phyloP scores from a whole-genome alignment of 345 rosid genomes.

The Crucihimalaya himalaica region DNA sequence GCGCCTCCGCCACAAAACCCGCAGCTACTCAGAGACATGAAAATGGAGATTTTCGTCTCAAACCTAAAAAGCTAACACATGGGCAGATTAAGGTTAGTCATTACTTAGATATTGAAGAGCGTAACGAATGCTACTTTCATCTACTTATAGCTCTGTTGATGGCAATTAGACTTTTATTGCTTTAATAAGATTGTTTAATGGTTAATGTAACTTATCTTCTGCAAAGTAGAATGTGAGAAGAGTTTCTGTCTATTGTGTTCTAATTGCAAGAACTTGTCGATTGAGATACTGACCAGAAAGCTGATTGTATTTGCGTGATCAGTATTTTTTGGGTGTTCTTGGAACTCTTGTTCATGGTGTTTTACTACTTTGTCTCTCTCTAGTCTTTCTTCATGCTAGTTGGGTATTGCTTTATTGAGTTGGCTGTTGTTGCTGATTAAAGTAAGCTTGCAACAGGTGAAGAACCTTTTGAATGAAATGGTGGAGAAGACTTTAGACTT shows the following conservation, averaged over 20 bases:
- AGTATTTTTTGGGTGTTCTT: neutral
- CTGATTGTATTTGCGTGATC: neutral
- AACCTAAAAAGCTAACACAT: conserved; percentile 68
- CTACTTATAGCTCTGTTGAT: neutral
- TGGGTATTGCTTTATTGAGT: neutral
- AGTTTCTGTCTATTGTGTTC: neutral
- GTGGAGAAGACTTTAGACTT: conserved; percentile 61
- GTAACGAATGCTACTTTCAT: neutral
- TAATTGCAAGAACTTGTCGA: neutral
- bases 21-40: conserved; percentile 25
- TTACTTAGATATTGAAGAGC: neutral
- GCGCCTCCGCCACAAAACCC: conserved; percentile 33
- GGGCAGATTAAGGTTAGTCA: conserved; percentile 68
- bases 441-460: conserved; percentile 54
- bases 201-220: neutral
- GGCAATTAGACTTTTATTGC: neutral
- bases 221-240: neutral
- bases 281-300: neutral
- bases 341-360: neutral
- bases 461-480: conserved; percentile 70
- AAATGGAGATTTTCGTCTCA: conserved; percentile 36
- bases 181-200: neutral
- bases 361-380: neutral
- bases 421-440: conserved; percentile 7
- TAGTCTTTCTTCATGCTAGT: conserved; percentile 7